Evolutionary conservation across 2,329 filamentous ascomycete genomes (phyloP), one percentile per base, ranked within the genome.

Genomic region (Cercospora citrullina): DNA sequence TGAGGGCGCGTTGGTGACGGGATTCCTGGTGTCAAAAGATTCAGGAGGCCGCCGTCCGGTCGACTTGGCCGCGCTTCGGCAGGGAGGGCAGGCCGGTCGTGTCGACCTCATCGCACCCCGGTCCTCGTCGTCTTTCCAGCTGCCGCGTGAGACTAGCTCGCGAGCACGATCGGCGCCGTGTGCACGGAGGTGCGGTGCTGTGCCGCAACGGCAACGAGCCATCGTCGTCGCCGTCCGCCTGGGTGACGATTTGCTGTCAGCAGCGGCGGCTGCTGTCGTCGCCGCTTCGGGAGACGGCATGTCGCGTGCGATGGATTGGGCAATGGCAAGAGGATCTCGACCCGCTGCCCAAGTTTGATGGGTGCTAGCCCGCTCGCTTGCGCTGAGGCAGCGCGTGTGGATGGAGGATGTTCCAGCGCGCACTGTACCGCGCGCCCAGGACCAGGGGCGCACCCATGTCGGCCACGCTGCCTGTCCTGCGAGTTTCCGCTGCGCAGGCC

Each of bases 291-390:
- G 45, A 51, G 12, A 6, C 8, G 18, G 36, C 36, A 42, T 42
- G 36, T 42, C 36, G 36, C 16, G 36, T 42, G 36, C 5, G 33
- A 16, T 39, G 33, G 14, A 39, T 39, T 6, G 33, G 33, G 33
- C 33, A 16, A 39, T 12, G 31, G 45, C 26, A 39, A 42, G 16
- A 63, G 61, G 9, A 57, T 23, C 28, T 23, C 60, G 69, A 69
- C 63, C 67, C 67, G 67, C 67, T 31, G 42, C 58, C 48, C 67
- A 64, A 68, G 67, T 69, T 71, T 67, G 64, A 63, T 18, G 39
- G 10, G 16, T 60, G 67, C 65, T 69, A 61, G 48, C 48, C n/a
- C 18, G 55, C 28, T 66, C 69, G 69, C 64, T 61, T 71, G 62
- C 42, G 57, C 63, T 42, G 36, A 42, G 36, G 5, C 36, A 42